Evolutionary conservation across 805 yeast genomes (phyloP).

Genomic region (Schizosaccharomyces japonicus): DNA sequence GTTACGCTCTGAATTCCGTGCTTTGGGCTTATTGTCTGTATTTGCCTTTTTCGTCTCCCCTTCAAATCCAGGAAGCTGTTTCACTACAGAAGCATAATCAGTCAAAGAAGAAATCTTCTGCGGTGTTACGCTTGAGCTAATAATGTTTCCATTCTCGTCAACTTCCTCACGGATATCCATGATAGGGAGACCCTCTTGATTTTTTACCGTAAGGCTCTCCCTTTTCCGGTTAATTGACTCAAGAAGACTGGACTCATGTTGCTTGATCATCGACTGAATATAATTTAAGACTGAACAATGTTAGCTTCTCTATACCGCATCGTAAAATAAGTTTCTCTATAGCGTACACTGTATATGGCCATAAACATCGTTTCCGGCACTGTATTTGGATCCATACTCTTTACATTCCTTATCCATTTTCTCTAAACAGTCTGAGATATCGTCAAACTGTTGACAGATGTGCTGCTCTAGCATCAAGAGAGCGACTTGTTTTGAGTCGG

Average conservation of each 20-base stretch:
- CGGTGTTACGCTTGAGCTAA: not conserved
- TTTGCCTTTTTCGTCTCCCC: too few species aligned
- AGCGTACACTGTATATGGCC: not conserved
- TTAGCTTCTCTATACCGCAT: too few species aligned
- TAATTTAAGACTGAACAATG: not conserved
- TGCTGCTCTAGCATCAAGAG: too few species aligned
- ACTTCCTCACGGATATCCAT: slow-evolving; percentile 1
- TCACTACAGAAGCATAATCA: not conserved
- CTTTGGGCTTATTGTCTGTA: too few species aligned
- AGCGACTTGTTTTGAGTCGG: too few species aligned
- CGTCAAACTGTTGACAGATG: too few species aligned
- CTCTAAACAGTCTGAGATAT: too few species aligned
- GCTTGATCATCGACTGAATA: not conserved
- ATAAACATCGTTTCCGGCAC: not conserved
- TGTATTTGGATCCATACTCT: too few species aligned
- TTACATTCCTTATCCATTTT: too few species aligned
- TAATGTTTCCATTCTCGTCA: not conserved
- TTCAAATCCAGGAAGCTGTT: not conserved
- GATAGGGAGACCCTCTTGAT: not conserved
- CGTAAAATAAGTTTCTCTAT: not conserved
- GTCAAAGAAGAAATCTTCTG: not conserved
- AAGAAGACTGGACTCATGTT: not conserved
- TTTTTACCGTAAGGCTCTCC: not conserved
- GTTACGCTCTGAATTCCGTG: too few species aligned
- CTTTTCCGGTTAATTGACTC: not conserved